These are phyloP conservation scores for Dryas integrifolia DNA, from an alignment of 331 rosid species.

Conservation along the genomic window DNA sequence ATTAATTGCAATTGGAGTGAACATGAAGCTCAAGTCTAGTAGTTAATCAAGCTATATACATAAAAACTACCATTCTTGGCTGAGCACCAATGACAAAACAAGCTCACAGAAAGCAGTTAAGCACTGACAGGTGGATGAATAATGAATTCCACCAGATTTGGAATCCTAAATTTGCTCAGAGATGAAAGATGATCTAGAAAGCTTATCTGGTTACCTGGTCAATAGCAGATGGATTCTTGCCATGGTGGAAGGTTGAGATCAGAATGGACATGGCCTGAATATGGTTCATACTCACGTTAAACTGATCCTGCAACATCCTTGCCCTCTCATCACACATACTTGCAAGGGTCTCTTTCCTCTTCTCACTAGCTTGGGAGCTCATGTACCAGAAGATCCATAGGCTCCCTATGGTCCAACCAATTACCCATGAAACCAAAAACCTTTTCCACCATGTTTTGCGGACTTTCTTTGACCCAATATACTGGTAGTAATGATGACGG, in stretches of 20 bases:
- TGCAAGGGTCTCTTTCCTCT: slow-evolving; percentile 80
- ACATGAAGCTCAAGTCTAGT: slow-evolving; percentile 1
- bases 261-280: slow-evolving; percentile 95
- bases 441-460: slow-evolving; percentile 52
- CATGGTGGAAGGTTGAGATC: slow-evolving; percentile 85
- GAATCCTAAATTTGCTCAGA: slow-evolving; percentile 11
- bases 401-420: slow-evolving; percentile 51
- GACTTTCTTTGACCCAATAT: slow-evolving; percentile 54
- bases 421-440: slow-evolving; percentile 60
- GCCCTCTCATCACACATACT: slow-evolving; percentile 98
- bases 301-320: slow-evolving; percentile 98
- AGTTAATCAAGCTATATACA: slow-evolving; percentile 14
- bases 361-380: slow-evolving; percentile 65
- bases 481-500: slow-evolving; percentile 54
- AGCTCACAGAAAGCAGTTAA: background rate
- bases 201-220: slow-evolving; percentile 61
- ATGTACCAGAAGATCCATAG: slow-evolving; percentile 58
- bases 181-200: slow-evolving; percentile 5
- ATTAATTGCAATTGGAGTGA: background rate
- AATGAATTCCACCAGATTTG: slow-evolving; percentile 7
- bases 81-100: background rate
- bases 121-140: background rate
- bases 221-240: slow-evolving; percentile 74
- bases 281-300: slow-evolving; percentile 96
- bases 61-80: slow-evolving; percentile 7